A percentile compares a stretch with the other conserved stretches of the same genome.
phyloP scores from a whole-genome alignment of 1,284 basidiomycete genomes.

The Phylloporus gajari region DNA sequence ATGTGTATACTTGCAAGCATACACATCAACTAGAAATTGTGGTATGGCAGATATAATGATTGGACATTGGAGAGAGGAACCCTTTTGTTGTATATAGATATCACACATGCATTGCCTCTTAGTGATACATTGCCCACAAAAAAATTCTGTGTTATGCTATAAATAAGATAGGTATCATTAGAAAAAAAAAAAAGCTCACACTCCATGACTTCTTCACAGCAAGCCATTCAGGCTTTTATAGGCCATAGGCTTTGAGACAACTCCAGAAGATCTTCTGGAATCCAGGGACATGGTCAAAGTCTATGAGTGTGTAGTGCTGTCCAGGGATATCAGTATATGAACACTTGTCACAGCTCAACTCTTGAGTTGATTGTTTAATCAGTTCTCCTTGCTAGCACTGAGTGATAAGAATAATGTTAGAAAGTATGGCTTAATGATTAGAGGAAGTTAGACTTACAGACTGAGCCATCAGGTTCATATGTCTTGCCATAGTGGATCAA shows the following conservation, averaged over 20 bases:
- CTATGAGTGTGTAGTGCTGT: slow-evolving; percentile 47
- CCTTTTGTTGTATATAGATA: background rate
- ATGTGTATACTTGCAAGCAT: no score
- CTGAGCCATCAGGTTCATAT: slow-evolving; percentile 38
- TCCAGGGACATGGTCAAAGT: slow-evolving; percentile 45
- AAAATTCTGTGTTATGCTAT: background rate
- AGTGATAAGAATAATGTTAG: background rate
- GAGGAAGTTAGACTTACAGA: slow-evolving; percentile 30
- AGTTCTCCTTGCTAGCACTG: slow-evolving; percentile 46
- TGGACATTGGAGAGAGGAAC: no score
- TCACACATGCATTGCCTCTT: background rate
- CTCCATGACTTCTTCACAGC: background rate
- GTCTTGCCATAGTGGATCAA: slow-evolving; percentile 44
- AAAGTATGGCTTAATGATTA: background rate
- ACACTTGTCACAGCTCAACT: slow-evolving; percentile 42
- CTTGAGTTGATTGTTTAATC: slow-evolving; percentile 48
- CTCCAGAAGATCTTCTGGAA: slow-evolving; percentile 47
- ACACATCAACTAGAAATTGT: no score
- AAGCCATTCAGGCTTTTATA: slow-evolving; percentile 15
- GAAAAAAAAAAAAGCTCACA: background rate
- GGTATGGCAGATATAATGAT: no score
- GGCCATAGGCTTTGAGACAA: slow-evolving; percentile 41
- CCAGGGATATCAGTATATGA: slow-evolving; percentile 45
- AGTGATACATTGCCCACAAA: background rate
- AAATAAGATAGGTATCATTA: background rate